These are phyloP conservation scores for Citrullus amarus DNA, from an alignment of 306 rosid genomes.

Conservation along the genomic window DNA sequence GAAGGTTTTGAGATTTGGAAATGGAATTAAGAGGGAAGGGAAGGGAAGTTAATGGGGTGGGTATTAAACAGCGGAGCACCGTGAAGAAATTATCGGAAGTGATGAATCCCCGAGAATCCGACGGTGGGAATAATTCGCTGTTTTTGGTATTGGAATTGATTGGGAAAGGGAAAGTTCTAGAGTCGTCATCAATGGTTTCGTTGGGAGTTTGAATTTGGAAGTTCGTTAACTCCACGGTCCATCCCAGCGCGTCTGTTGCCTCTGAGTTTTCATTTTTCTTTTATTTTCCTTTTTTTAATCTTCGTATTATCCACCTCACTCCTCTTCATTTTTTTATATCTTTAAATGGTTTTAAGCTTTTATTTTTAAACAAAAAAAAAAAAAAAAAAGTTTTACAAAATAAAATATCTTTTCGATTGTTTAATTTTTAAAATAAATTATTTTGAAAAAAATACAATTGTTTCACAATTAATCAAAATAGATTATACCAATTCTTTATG, in stretches of 20 bases:
- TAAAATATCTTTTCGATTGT: too few species aligned
- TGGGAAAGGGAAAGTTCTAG: neutral
- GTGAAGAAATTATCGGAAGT: neutral
- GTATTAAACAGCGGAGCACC: neutral
- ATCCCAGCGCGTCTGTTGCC: neutral
- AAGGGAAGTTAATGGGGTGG: neutral
- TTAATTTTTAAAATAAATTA: too few species aligned
- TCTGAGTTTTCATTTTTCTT: neutral
- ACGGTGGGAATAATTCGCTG: neutral
- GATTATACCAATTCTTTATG: too few species aligned
- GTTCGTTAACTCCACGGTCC: neutral
- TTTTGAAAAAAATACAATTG: too few species aligned
- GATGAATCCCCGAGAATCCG: neutral
- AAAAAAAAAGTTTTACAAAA: too few species aligned
- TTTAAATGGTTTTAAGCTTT: too few species aligned
- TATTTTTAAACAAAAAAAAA: too few species aligned
- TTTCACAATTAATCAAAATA: too few species aligned
- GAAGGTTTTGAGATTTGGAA: neutral
- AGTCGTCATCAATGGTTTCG: neutral
- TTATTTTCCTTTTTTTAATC: neutral
- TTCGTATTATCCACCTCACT: too few species aligned
- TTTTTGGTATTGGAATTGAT: neutral
- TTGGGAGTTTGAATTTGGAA: neutral
- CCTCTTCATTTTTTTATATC: too few species aligned
- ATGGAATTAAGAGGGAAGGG: neutral